These are phyloP conservation scores for Tolypocladium ophioglossoides DNA, from an alignment of 2,329 filamentous ascomycete genomes.

Conservation along the genomic window DNA sequence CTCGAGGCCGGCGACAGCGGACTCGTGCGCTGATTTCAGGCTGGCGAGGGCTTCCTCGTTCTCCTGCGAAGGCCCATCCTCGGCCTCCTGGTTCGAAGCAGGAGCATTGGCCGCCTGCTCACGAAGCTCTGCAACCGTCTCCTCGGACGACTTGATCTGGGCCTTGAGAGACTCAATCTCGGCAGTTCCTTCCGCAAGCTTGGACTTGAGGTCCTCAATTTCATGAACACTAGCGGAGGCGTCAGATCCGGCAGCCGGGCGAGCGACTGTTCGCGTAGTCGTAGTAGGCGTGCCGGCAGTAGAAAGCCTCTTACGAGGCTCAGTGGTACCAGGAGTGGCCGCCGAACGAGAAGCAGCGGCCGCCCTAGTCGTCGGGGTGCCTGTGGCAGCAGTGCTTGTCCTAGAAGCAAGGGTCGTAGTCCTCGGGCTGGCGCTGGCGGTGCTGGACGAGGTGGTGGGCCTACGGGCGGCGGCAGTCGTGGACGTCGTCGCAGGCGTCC, in stretches of 20 bases:
- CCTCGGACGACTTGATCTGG: conserved; percentile 44
- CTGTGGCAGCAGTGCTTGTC: conserved; percentile 15
- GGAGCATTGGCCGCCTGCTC: conserved; percentile 36
- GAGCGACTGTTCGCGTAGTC: conserved; percentile 24
- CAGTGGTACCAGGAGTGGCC: conserved; percentile 26
- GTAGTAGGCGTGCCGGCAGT: conserved; percentile 29
- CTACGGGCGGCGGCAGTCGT: conserved; percentile 23
- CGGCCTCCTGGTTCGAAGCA: conserved; percentile 22
- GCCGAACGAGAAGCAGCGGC: conserved; percentile 23
- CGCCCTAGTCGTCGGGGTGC: conserved; percentile 23
- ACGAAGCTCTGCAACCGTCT: conserved; percentile 43
- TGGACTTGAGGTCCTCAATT: conserved; percentile 48
- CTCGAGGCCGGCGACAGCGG: conserved; percentile 35
- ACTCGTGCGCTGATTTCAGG: conserved; percentile 39
- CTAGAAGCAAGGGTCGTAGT: conserved; percentile 19
- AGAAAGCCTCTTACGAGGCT: conserved; percentile 48
- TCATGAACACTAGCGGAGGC: conserved; percentile 40
- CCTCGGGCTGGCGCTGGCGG: conserved; percentile 26
- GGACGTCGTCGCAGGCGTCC: conserved; percentile 21
- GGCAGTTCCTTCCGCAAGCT: conserved; percentile 45
- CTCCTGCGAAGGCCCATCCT: conserved; percentile 30
- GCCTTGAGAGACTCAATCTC: conserved; percentile 47
- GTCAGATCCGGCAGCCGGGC: conserved; percentile 27
- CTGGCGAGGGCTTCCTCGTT: conserved; percentile 33
- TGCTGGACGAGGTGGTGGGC: conserved; percentile 19